Base-by-base conservation (phyloP, 140 eudicot species). In the Oenanthe javanica region DNA sequence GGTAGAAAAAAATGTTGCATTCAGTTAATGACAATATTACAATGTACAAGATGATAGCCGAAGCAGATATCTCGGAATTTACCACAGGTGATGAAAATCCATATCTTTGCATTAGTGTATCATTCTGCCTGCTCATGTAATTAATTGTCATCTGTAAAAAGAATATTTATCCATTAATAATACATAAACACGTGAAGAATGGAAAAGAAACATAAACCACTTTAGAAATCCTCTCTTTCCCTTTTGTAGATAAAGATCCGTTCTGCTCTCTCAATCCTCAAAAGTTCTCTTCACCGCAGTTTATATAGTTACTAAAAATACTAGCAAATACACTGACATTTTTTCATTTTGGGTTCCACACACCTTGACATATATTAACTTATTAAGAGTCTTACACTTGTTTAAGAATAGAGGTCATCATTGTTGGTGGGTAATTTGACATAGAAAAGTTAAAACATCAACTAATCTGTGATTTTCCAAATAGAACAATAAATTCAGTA, bases 21-120 rank as follows among this genome's bases (percentile, higher is more conserved):
- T 42, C 3, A 45, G 9, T 23, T 4, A 6, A 48, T 75, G 4
- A n/a, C 78, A n/a, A 49, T 48, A 11, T 75, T 13, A 46, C 1
- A n/a, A 73, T n/a, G 57, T 1, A n/a, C 19, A 75, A 75, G 5
- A 75, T 47, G 78, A 74, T 48, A 75, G 23, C 42, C 13, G 43
- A 12, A 75, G 54, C 55, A 46, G 5, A 23, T 46, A 43, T 75
- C 45, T 7, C 4, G 79, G 25, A 71, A 80, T 78, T 82, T 86
- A 95, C 99, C 87, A 86, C 96, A 51, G 90, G 91, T n/a, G 99
- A 89, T 45, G 99, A 95, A 90, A 95, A 91, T 42, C 99, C 99
- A 72, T 92, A 95, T 91, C 97, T 87, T 81, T 91, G 91, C 99
- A 95, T 93, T 74, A 93, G 92, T 80, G 83, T 82, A 81, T 85